Conservation (phyloP, 352 stramenopile genomes). For the Globisporangium yorkense region DNA sequence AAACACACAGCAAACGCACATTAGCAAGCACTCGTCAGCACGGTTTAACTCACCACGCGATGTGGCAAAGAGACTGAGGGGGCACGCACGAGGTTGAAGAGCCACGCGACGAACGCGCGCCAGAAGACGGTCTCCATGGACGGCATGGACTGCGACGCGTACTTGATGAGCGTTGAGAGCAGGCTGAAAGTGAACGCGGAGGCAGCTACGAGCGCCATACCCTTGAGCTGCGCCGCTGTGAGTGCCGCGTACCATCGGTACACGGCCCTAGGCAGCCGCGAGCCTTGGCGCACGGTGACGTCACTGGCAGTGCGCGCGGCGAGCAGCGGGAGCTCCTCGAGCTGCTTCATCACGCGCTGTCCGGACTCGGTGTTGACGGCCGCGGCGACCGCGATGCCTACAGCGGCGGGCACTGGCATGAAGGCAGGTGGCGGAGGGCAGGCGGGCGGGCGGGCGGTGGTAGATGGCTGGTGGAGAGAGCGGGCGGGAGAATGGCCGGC, state of each 20-base stretch:
- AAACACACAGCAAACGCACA: not conserved
- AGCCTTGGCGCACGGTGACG: not conserved
- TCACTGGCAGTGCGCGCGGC: slow-evolving; percentile 20
- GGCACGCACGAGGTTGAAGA: slow-evolving; percentile 40
- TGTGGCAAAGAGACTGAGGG: no score
- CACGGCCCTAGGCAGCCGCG: not conserved
- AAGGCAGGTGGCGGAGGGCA: no score
- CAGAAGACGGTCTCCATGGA: slow-evolving; percentile 66
- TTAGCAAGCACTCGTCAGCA: no score
- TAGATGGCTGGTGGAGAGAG: no score
- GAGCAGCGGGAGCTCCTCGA: slow-evolving; percentile 37
- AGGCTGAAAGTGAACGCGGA: slow-evolving; percentile 58
- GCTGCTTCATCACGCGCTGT: slow-evolving; percentile 32
- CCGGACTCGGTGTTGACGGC: slow-evolving; percentile 9
- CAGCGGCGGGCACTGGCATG: slow-evolving; percentile 8
- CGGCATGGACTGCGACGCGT: slow-evolving; percentile 36
- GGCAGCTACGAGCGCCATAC: slow-evolving; percentile 34
- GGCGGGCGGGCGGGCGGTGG: no score
- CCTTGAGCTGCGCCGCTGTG: slow-evolving; percentile 12
- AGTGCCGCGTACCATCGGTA: slow-evolving; percentile 12
- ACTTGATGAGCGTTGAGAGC: slow-evolving; percentile 56
- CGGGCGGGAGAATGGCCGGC: no score
- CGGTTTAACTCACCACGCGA: no score
- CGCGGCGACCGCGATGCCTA: slow-evolving; percentile 6
- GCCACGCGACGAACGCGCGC: slow-evolving; percentile 44